Evolutionary conservation across 441 rosid species (phyloP), one percentile per base, ranked within the genome.

Genomic region (Adansonia madagascariensis): DNA sequence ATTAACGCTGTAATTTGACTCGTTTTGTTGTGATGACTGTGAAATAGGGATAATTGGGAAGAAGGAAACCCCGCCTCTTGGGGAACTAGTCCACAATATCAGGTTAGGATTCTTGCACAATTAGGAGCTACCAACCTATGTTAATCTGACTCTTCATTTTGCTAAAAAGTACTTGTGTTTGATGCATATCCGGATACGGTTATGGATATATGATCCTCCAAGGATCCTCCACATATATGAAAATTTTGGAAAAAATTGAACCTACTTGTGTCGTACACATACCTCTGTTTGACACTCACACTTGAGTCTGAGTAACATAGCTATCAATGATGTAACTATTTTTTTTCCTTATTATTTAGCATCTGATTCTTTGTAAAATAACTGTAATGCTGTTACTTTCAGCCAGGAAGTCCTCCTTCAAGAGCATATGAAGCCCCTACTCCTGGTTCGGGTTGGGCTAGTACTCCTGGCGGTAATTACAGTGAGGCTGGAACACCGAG

Each of bases 391-490:
- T 70, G 49, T 63, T 27, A 43, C 73, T 75, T 84, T 24, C 90
- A 96, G 98, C 93, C 95, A 49, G 97, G 92, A 84, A 96, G 96
- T 84, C 98, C 98, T 75, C 93, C 93, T 69, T 90, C 95, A 71
- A 89, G 97, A 50, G 80, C 91, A 9, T 96, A 91, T 75, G 98
- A 96, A 86, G 98, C 99, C 61, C 99, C 99, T 64, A 94, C 98
- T 75, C 98, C 99, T 79, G 96, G 99, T 81, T 88, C 97, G 20
- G 97, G 94, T 75, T 95, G 99, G 97, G 93, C 97, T 43, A 89
- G 83, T 84, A 93, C 98, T 80, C 99, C 99, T 39, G 91, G 97
- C 80, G 96, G 95, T 74, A 92, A 77, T 82, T 96, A 92, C 80
- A 89, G 94, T 59, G 98, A 94, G 52, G 94, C 93, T 39, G 99